These are phyloP conservation scores for Spinellus fusiger DNA, from an alignment of 192 early-diverging fungal genomes.

Conservation along the genomic window DNA sequence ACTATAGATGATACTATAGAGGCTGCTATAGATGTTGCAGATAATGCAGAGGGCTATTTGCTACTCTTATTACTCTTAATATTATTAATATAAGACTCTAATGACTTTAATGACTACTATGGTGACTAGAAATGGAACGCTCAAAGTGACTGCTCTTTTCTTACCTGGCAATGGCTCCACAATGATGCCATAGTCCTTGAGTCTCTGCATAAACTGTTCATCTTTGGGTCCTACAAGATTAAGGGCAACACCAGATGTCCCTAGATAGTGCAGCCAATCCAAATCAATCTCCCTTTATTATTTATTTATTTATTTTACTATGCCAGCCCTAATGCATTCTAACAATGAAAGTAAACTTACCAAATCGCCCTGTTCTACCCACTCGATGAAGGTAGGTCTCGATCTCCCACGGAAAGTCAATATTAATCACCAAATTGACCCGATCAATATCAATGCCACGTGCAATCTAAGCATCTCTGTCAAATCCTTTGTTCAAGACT, in stretches of 20 bases:
- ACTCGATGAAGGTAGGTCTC: conserved; percentile 98
- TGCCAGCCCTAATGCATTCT: background rate
- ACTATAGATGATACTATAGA: too few species aligned
- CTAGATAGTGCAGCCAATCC: background rate
- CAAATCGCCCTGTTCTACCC: conserved; percentile 95
- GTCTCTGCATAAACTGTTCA: conserved; percentile 4
- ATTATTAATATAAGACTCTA: background rate
- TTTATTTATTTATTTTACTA: background rate
- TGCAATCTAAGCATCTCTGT: conserved; percentile 44
- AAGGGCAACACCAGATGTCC: conserved; percentile 30
- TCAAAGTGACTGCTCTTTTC: background rate
- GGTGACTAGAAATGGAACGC: too few species aligned
- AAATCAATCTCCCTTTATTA: background rate
- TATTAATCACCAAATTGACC: conserved; percentile 95
- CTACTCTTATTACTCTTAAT: background rate
- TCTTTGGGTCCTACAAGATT: conserved; percentile 23
- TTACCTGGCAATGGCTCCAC: conserved; percentile 24
- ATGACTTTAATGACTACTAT: too few species aligned
- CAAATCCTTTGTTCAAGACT: background rate
- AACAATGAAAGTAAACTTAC: conserved; percentile 23
- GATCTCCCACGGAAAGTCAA: conserved; percentile 79
- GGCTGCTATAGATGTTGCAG: too few species aligned
- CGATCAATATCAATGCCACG: conserved; percentile 96
- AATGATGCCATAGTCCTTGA: conserved; percentile 7
- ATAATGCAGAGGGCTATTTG: too few species aligned